Percentiles rank a stretch among this genome's conserved stretches.
Conservation (phyloP, 1,284 basidiomycete genomes). For the Mycena sp. region DNA sequence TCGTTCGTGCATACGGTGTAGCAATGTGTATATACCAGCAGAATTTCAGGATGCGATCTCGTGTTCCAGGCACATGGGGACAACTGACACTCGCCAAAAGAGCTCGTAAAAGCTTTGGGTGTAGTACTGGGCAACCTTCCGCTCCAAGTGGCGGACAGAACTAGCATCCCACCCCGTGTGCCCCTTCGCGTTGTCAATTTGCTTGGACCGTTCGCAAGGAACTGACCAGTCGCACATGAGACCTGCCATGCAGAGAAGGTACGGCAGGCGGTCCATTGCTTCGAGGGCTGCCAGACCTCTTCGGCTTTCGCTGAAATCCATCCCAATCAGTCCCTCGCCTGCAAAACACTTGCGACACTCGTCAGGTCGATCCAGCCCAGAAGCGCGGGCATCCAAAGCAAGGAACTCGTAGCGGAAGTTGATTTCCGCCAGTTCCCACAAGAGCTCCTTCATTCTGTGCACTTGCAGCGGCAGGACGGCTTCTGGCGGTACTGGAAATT, state of each 20-base stretch:
- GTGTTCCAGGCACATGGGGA: constrained; percentile 11
- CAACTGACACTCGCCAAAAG: constrained; percentile 4
- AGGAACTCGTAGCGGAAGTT: too few species aligned
- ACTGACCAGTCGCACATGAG: constrained; percentile 2
- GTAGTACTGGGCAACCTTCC: background rate
- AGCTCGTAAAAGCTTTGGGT: constrained; percentile 7
- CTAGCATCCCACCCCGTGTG: background rate
- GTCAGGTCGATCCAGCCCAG: background rate
- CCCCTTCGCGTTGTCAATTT: background rate
- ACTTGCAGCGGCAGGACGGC: background rate
- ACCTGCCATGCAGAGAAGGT: too few species aligned
- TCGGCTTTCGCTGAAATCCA: too few species aligned
- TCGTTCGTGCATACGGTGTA: too few species aligned
- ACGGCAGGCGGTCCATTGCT: background rate
- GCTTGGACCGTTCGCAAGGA: background rate
- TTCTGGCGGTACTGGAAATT: too few species aligned
- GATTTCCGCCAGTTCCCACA: constrained; percentile 5
- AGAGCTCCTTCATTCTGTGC: background rate
- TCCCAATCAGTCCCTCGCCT: background rate
- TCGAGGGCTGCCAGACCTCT: too few species aligned
- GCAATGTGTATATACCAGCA: too few species aligned
- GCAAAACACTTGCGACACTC: background rate
- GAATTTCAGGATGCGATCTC: background rate
- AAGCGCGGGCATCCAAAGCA: background rate
- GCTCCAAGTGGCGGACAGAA: background rate